Evolutionary conservation across 768 basidiomycete species (phyloP).

Genomic region (Hypholoma sublateritium): DNA sequence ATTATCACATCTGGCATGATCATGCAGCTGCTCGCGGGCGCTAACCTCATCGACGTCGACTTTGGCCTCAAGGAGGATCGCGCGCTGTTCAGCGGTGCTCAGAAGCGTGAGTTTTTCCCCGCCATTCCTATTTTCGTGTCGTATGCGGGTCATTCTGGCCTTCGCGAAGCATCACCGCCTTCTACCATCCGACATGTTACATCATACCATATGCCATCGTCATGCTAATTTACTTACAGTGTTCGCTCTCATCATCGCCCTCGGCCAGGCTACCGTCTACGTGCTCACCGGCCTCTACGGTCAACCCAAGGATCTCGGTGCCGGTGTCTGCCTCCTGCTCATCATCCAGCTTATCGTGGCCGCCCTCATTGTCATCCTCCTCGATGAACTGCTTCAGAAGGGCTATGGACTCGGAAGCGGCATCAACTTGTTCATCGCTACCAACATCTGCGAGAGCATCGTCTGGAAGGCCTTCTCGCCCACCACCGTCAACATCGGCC

Average conservation of each 20-base stretch:
- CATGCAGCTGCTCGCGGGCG: slow-evolving; percentile 98
- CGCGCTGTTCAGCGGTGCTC: slow-evolving; percentile 92
- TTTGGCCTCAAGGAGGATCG: slow-evolving; percentile 97
- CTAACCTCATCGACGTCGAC: slow-evolving; percentile 97
- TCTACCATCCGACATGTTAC: too few relatives aligned
- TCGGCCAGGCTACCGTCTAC: slow-evolving; percentile 96
- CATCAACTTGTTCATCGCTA: slow-evolving; percentile 98
- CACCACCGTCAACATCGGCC: slow-evolving; percentile 96
- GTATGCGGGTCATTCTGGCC: too few relatives aligned
- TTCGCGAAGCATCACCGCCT: too few relatives aligned
- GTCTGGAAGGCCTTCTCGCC: slow-evolving; percentile 99
- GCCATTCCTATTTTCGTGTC: not conserved
- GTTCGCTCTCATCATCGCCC: slow-evolving; percentile 93
- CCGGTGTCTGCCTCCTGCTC: slow-evolving; percentile 94
- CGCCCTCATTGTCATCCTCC: slow-evolving; percentile 94
- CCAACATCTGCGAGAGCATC: slow-evolving; percentile 99
- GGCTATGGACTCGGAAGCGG: slow-evolving; percentile 99
- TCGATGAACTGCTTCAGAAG: slow-evolving; percentile 98
- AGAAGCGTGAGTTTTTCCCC: slow-evolving; percentile 75
- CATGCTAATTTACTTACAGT: slow-evolving; percentile 45
- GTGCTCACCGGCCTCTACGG: slow-evolving; percentile 97
- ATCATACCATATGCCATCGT: not conserved
- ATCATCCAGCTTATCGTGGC: slow-evolving; percentile 96
- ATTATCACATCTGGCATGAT: slow-evolving; percentile 99
- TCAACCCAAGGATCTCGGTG: slow-evolving; percentile 88